Percentiles rank a stretch among this genome's conserved stretches.
phyloP scores from a whole-genome alignment of 2,329 filamentous ascomycete species.

The Neonectria magnoliae region DNA sequence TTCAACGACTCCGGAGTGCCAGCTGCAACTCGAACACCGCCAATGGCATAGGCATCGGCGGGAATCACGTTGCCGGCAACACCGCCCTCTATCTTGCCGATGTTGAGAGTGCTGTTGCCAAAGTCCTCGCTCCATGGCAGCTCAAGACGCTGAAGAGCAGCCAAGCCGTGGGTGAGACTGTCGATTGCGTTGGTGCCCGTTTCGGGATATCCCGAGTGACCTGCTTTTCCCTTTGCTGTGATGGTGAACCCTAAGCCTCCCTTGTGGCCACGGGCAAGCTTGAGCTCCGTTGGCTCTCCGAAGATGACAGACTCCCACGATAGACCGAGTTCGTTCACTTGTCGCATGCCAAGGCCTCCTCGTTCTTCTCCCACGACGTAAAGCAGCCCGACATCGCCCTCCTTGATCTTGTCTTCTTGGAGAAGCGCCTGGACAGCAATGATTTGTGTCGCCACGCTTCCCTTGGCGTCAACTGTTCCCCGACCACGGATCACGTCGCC shows the following conservation, averaged over 20 bases:
- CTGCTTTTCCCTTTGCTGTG: slow-evolving; percentile 72
- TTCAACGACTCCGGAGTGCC: slow-evolving; percentile 13
- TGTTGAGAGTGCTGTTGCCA: slow-evolving; percentile 84
- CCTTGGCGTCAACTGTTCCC: slow-evolving; percentile 74
- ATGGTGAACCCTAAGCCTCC: slow-evolving; percentile 53
- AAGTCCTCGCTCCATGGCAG: slow-evolving; percentile 78
- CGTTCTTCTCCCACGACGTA: slow-evolving; percentile 42
- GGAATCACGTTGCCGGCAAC: slow-evolving; percentile 87
- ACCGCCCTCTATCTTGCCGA: slow-evolving; percentile 78
- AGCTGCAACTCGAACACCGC: slow-evolving; percentile 13
- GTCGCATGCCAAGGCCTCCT: slow-evolving; percentile 38
- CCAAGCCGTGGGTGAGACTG: slow-evolving; percentile 73
- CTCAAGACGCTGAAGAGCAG: slow-evolving; percentile 68
- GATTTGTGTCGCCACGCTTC: slow-evolving; percentile 54
- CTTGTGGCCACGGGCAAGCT: slow-evolving; percentile 40
- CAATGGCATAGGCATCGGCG: slow-evolving; percentile 48
- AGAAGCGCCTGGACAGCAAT: slow-evolving; percentile 33
- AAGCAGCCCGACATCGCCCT: slow-evolving; percentile 35
- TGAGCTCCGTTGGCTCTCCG: slow-evolving; percentile 41
- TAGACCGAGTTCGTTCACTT: slow-evolving; percentile 31
- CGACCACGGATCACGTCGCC: slow-evolving; percentile 63
- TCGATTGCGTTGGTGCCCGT: slow-evolving; percentile 82
- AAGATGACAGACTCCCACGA: slow-evolving; percentile 40
- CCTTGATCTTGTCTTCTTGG: slow-evolving; percentile 20
- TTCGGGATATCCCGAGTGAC: slow-evolving; percentile 88